Base-by-base conservation (phyloP, 1,284 basidiomycete genomes). In the Pascua guehoae region DNA sequence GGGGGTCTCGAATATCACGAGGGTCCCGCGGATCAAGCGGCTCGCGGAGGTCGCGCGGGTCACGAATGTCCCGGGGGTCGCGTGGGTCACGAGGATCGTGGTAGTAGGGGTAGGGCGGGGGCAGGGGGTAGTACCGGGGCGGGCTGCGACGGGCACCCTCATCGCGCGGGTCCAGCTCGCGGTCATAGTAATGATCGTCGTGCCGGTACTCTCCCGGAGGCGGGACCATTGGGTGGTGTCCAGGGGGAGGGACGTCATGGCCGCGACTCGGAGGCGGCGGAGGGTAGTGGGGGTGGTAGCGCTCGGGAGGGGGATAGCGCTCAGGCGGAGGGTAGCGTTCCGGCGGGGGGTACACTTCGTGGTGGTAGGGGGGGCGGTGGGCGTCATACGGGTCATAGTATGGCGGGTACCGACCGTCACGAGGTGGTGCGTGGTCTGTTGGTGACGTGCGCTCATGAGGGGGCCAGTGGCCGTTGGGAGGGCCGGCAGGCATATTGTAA, bases 331-430 rank as follows among this genome's bases (percentile, higher is more conserved):
- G 49, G 42, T 56, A 55, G 40, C 48, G 48, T 36, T 57, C 56
- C 8, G 46, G 51, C 32, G 57, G 57, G 8, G 49, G 47, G 47
- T 57, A 54, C 47, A 52, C 47, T 40, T 61, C 59, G 49, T 61
- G 55, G 9, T 49, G 56, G 51, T 52, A 56, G 10, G 54, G 57
- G 3, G 54, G 64, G 3, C 48, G 50, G 14, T 54, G 42, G 48
- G 45, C n/a, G 45, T 60, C 43, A 49, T 64, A 66, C 11, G 59
- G 62, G 40, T 55, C 24, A 32, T 60, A 59, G 41, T 58, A 58
- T 11, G 53, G 49, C 9, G 59, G 49, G 18, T 61, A 57, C 8
- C 59, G 49, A 12, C 53, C 37, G 37, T 62, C 60, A 12, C 49
- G 51, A 41, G 38, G 18, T 24, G 41, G 40, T 42, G 45, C 39